phyloP scores from a whole-genome alignment of 495 filamentous ascomycete genomes.

The Aspergillus indologenus region DNA sequence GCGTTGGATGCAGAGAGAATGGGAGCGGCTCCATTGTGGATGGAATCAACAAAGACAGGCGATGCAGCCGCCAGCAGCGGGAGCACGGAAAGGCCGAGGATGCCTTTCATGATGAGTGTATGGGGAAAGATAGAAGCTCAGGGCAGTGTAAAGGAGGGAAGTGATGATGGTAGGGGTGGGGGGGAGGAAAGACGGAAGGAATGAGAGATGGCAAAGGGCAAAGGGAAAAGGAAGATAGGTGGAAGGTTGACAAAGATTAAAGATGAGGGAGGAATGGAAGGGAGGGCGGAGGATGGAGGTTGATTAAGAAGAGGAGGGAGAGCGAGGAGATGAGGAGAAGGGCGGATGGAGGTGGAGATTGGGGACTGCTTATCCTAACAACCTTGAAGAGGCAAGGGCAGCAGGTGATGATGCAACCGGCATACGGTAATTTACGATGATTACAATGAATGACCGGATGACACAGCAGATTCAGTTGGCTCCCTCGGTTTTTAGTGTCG shows the following conservation, averaged over 20 bases:
- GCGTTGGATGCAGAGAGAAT: slow-evolving; percentile 77
- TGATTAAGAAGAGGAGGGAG: slow-evolving; percentile 25
- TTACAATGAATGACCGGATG: slow-evolving; percentile 18
- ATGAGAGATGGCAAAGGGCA: slow-evolving; percentile 19
- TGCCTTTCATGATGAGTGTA: slow-evolving; percentile 69
- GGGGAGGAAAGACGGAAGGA: slow-evolving; percentile 21
- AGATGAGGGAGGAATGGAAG: slow-evolving; percentile 23
- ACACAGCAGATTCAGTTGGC: slow-evolving; percentile 22
- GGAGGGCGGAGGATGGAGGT: slow-evolving; percentile 43
- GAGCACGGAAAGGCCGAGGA: slow-evolving; percentile 60
- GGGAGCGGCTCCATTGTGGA: slow-evolving; percentile 84
- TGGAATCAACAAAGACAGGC: slow-evolving; percentile 72
- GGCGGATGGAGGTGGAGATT: slow-evolving; percentile 30
- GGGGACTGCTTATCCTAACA: slow-evolving; percentile 22
- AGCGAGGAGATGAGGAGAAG: slow-evolving; percentile 34
- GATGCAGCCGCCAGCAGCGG: slow-evolving; percentile 69
- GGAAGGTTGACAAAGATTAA: slow-evolving; percentile 17
- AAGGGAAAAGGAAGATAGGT: slow-evolving; percentile 19
- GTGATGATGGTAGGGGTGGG: not conserved
- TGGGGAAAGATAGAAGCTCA: slow-evolving; percentile 7
- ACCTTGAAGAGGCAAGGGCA: slow-evolving; percentile 25
- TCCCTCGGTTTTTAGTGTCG: slow-evolving; percentile 16
- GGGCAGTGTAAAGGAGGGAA: slow-evolving; percentile 6
- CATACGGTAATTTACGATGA: slow-evolving; percentile 33
- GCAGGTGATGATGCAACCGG: slow-evolving; percentile 43